Base-by-base conservation (phyloP, 768 basidiomycete species). In the Lentinula sp. region DNA sequence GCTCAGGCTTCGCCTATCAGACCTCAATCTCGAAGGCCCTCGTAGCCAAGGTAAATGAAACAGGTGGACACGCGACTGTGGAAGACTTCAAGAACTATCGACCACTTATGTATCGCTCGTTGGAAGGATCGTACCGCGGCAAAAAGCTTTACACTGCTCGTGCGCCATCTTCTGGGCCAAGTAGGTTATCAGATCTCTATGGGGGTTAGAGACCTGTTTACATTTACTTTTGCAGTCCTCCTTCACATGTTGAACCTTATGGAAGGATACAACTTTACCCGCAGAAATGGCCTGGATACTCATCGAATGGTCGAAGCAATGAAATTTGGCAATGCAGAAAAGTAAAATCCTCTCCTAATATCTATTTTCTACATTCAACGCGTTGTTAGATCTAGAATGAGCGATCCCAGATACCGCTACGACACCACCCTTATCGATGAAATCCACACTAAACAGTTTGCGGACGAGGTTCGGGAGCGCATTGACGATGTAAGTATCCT, bases 291-390 rank as follows among this genome's bases (percentile, higher is more conserved):
- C 1, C 64, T 85, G 13, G 82, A 81, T 52, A 73, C 78, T 6
- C 90, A 90, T 69, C 76, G 87, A 23, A 68, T 86, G 8, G 72
- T 89, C 16, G 90, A 91, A 67, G 80, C 81, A 0, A 76, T 85
- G 72, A 90, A 90, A 65, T 88, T 50, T n/a, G 59, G 59, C 5
- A 50, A 50, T 36, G 59, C 59, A 4, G 36, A 41, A 39, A 39
- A 45, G 57, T 57, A 9, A 57, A 15, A 10, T 6, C 0, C 13
- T 28, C 1, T 39, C 9, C 15, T 8, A 3, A 16, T 13, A 4
- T 7, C 42, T 16, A 8, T 57, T 6, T 42, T 41, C 18, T 36
- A 2, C 15, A 8, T 12, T 42, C 16, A 10, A 10, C 8, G 6
- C 18, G n/a, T 33, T 12, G 15, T 23, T 63, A 85, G 87, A 61